A percentile compares a stretch with the other conserved stretches of the same genome.
phyloP scores from a whole-genome alignment of 495 filamentous ascomycete genomes.

The Penicillium lividum region DNA sequence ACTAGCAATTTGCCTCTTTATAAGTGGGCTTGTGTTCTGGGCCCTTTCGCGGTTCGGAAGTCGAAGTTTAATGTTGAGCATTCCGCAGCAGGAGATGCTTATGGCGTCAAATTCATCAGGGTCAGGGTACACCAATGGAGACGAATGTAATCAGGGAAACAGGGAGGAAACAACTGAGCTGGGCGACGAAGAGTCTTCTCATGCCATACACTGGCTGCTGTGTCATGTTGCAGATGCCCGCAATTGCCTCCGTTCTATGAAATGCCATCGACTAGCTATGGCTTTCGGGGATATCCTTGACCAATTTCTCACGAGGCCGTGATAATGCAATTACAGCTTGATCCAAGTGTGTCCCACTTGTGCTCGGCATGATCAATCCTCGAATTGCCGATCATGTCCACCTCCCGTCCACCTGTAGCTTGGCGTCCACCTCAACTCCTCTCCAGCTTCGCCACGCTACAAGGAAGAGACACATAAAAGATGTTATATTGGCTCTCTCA shows the following conservation, averaged over 20 bases:
- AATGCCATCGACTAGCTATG: constrained; percentile 2
- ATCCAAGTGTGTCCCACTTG: no score
- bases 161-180: background rate
- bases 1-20: constrained; percentile 27
- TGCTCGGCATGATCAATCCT: background rate
- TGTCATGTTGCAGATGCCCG: constrained; percentile 3
- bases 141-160: background rate
- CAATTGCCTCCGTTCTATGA: background rate
- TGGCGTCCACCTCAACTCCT: background rate
- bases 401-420: background rate
- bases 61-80: background rate
- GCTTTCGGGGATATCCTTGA: constrained; percentile 3
- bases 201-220: background rate
- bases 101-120: background rate
- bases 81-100: no score
- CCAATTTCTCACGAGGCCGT: no score
- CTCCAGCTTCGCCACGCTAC: background rate
- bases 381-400: background rate
- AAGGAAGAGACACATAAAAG: no score
- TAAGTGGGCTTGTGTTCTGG: constrained; percentile 27
- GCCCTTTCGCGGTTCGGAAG: constrained; percentile 4
- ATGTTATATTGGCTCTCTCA: no score
- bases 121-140: background rate
- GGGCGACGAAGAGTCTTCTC: background rate
- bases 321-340: background rate